phyloP scores from a whole-genome alignment of 805 yeast species.

The Tetrapisispora nanseiensis region DNA sequence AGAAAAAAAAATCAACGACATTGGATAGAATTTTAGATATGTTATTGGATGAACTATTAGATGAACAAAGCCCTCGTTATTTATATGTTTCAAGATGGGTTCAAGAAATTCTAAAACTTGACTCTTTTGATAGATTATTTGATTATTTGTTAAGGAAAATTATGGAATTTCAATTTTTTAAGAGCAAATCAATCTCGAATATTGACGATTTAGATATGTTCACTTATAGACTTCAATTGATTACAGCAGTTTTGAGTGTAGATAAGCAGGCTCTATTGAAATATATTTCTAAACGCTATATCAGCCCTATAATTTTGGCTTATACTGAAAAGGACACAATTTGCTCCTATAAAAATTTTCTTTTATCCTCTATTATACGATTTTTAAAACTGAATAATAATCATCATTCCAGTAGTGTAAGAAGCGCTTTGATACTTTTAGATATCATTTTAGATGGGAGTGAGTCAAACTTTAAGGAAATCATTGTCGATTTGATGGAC shows the following conservation, averaged over 20 bases:
- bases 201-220: constrained; percentile 56
- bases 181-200: constrained; percentile 23
- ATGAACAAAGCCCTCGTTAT: constrained; percentile 34
- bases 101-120: constrained; percentile 35
- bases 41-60: constrained; percentile 52
- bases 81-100: constrained; percentile 43
- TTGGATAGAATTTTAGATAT: constrained; percentile 57
- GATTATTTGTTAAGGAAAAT: constrained; percentile 50
- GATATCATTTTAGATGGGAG: constrained; percentile 45
- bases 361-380: constrained; percentile 37
- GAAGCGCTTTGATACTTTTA: constrained; percentile 36
- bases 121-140: constrained; percentile 52
- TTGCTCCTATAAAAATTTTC: constrained; percentile 53
- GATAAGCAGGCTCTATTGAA: constrained; percentile 37
- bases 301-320: constrained; percentile 36
- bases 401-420: constrained; percentile 32
- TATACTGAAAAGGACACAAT: constrained; percentile 20
- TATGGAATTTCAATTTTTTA: constrained; percentile 32
- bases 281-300: constrained; percentile 47
- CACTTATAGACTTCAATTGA: constrained; percentile 47
- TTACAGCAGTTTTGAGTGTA: constrained; percentile 43
- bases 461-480: constrained; percentile 42
- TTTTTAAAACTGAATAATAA: constrained; percentile 33
- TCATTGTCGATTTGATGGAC: constrained; percentile 35
- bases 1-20: constrained; percentile 24